Evolutionary conservation across 2,329 filamentous ascomycete species (phyloP).

Genomic region (Pseudocercospora pini-densiflorae): DNA sequence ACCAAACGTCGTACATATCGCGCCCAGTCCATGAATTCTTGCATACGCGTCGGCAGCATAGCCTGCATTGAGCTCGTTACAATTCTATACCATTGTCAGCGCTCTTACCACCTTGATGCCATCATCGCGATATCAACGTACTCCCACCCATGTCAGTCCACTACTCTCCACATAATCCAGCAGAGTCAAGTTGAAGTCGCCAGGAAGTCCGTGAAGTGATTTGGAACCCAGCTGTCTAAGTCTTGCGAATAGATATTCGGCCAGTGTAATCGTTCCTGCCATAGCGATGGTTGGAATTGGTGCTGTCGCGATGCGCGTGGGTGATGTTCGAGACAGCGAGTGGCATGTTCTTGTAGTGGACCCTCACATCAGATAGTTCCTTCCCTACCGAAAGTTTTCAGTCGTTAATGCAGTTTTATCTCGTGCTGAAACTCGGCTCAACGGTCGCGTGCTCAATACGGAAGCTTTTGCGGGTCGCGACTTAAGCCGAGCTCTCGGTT

Average conservation of each 20-base stretch:
- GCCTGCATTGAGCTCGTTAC: conserved; percentile 22
- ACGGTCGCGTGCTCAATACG: neutral
- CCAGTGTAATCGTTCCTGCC: conserved; percentile 17
- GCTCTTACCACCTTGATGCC: conserved; percentile 36
- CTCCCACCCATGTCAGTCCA: conserved; percentile 51
- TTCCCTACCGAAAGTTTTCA: neutral
- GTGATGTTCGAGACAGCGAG: neutral
- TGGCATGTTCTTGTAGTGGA: neutral
- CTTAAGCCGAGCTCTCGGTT: neutral
- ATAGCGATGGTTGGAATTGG: conserved; percentile 7
- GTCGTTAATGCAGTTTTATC: neutral
- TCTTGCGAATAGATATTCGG: conserved; percentile 24
- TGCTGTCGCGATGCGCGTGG: neutral
- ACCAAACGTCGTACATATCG: conserved; percentile 60
- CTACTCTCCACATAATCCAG: conserved; percentile 48
- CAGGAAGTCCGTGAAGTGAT: conserved; percentile 37
- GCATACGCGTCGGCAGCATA: conserved; percentile 24
- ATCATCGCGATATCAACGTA: conserved; percentile 45
- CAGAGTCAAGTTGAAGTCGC: conserved; percentile 53
- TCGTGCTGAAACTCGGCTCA: neutral
- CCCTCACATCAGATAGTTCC: neutral
- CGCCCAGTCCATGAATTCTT: conserved; percentile 37
- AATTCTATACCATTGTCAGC: conserved; percentile 50
- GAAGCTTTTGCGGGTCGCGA: neutral
- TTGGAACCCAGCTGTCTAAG: conserved; percentile 21